Conservation (phyloP, 257 asterid genomes). For the Cordia subcordata region DNA sequence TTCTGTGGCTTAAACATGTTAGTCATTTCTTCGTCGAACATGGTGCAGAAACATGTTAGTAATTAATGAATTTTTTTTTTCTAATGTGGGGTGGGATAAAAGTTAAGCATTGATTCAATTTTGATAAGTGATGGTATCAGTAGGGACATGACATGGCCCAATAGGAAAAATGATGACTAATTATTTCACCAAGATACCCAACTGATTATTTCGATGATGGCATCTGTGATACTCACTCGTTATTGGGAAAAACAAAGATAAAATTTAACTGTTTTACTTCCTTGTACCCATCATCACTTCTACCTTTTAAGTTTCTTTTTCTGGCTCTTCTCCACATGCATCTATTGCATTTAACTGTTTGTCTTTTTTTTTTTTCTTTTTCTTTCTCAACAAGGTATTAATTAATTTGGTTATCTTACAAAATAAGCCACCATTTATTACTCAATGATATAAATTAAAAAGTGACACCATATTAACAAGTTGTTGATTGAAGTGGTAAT, state of each 20-base stretch:
- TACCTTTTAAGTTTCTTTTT: slow-evolving; percentile 16
- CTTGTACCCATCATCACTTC: slow-evolving; percentile 33
- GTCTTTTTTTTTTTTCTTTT: too few relatives aligned
- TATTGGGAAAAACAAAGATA: slow-evolving; percentile 39
- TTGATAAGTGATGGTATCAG: slow-evolving; percentile 28
- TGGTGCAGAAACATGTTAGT: background rate
- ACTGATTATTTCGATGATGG: slow-evolving; percentile 62
- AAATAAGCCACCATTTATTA: background rate
- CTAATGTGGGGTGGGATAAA: slow-evolving; percentile 4
- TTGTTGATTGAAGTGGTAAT: too few relatives aligned
- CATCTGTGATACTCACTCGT: slow-evolving; percentile 41
- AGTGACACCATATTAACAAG: background rate
- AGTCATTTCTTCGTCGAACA: background rate
- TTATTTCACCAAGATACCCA: slow-evolving; percentile 65
- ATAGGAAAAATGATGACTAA: slow-evolving; percentile 58
- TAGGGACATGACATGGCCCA: slow-evolving; percentile 49
- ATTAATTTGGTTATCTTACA: too few relatives aligned
- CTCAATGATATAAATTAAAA: too few relatives aligned
- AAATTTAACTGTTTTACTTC: slow-evolving; percentile 35
- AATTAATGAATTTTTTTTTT: background rate
- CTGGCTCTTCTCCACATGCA: slow-evolving; percentile 62
- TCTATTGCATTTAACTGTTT: background rate
- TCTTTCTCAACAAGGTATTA: too few relatives aligned
- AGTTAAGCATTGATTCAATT: slow-evolving; percentile 29
- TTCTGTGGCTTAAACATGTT: background rate